These are phyloP conservation scores for Jatropha multifida DNA, from an alignment of 441 rosid genomes.

Conservation along the genomic window DNA sequence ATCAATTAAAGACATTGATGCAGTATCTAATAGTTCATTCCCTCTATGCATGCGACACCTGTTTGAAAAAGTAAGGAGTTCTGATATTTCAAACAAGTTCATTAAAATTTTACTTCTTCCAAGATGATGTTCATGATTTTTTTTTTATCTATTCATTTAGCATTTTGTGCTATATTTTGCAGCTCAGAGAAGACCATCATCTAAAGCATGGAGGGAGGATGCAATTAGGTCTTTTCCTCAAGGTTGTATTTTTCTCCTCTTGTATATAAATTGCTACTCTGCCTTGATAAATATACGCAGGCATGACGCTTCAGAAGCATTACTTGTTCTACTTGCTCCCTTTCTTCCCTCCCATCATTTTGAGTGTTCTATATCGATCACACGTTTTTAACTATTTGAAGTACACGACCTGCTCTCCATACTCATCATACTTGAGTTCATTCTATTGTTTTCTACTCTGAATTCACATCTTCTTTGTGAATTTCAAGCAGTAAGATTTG, in stretches of 20 bases:
- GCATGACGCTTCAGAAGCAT: neutral
- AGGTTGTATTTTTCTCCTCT: slow-evolving; percentile 48
- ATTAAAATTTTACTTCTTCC: slow-evolving; percentile 4
- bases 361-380: neutral
- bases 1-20: slow-evolving; percentile 80
- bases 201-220: slow-evolving; percentile 96
- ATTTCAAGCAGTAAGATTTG: too few species aligned
- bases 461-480: too few species aligned
- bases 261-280: neutral
- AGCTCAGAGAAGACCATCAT: slow-evolving; percentile 96
- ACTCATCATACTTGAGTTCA: neutral
- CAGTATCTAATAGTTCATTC: slow-evolving; percentile 70
- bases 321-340: neutral
- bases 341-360: neutral
- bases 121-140: neutral
- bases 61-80: slow-evolving; percentile 61
- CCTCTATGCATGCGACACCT: slow-evolving; percentile 89
- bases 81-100: slow-evolving; percentile 6
- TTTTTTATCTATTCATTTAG: neutral
- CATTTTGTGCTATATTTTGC: slow-evolving; percentile 23
- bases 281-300: neutral
- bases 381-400: neutral
- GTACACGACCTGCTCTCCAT: neutral
- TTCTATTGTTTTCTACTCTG: neutral
- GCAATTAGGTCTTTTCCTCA: slow-evolving; percentile 93